Base-by-base conservation (phyloP, 202 grass and related monocot species). In the Carex sylvatica region DNA sequence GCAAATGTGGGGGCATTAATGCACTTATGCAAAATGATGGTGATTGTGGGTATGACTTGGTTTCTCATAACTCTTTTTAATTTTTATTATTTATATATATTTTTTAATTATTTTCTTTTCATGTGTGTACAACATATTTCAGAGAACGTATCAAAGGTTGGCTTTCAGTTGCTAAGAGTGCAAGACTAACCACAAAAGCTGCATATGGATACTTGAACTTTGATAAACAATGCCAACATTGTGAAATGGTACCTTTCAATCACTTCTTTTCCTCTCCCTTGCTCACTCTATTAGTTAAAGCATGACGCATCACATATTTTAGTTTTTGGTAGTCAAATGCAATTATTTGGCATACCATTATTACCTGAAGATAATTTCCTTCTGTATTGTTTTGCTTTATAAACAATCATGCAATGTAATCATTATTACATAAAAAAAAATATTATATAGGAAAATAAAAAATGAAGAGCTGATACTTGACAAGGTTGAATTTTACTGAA, bases 1-100 rank as follows among this genome's bases (percentile, higher is more conserved):
- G 92, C 79, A 82, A 88, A 70, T 95, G 96, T 83, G 96, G 92
- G 72, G 96, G 96, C 61, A 98, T 98, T 83, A 91, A 98, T 76
- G 91, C 92, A 83, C 89, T 93, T 60, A 93, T 98, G 93, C 95
- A 92, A 95, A 85, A 90, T 12, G 74, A 86, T 78, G 70, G 61
- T 9, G 23, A 67, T 61, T 89, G 86, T 61, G 88, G 85, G 96
- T 99, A 96, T 83, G 36, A 26, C 16, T 53, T 19, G 36, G 80
- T 14, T 85, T 78, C 35, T 7, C 31, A 40, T 53, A 80, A 84
- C 12, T 83, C 52, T 53, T 46, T 71, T 71, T 67, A 9, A 47
- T 40, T 65, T 30, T 61, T 81, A 30, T 81, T 42, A 82, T 28
- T 80, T 67, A 9, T 44, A 31, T 84, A 28, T 28, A 28, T 6